These are phyloP conservation scores for Microdochium paspali DNA, from an alignment of 2,329 filamentous ascomycete species.

Conservation along the genomic window DNA sequence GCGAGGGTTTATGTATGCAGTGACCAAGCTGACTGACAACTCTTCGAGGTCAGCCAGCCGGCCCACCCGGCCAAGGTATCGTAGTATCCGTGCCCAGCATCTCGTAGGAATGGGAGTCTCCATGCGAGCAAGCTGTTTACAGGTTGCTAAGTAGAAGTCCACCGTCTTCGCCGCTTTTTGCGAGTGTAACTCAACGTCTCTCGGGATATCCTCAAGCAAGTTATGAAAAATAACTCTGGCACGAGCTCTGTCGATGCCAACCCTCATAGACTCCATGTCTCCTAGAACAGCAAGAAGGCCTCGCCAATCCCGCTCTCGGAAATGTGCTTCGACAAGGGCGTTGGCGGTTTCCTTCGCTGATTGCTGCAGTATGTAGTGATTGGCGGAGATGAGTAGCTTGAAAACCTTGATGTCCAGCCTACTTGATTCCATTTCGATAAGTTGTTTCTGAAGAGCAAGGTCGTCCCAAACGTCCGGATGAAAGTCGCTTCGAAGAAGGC, in stretches of 20 bases:
- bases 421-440: constrained; percentile 23
- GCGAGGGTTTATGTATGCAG: constrained; percentile 21
- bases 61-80: constrained; percentile 31
- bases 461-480: constrained; percentile 49
- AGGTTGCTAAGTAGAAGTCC: constrained; percentile 21
- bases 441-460: constrained; percentile 24
- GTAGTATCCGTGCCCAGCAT: constrained; percentile 34
- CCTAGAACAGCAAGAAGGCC: constrained; percentile 23
- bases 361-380: constrained; percentile 21
- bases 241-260: constrained; percentile 19
- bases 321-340: constrained; percentile 17
- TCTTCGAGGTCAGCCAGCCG: constrained; percentile 34
- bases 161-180: constrained; percentile 10
- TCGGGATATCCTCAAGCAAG: constrained; percentile 7
- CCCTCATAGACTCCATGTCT: constrained; percentile 23
- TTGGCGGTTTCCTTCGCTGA: constrained; percentile 21
- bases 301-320: constrained; percentile 15
- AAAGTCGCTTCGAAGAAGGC: constrained; percentile 38
- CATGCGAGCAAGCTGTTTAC: constrained; percentile 24
- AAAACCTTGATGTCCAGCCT: constrained; percentile 30
- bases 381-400: constrained; percentile 33
- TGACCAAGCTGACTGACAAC: constrained; percentile 31
- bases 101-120: constrained; percentile 28
- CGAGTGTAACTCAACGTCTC: neutral
- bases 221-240: constrained; percentile 18